These are phyloP conservation scores for Cyberlindnera nakhonratchasimensis DNA, from an alignment of 805 yeast species.

Conservation along the genomic window DNA sequence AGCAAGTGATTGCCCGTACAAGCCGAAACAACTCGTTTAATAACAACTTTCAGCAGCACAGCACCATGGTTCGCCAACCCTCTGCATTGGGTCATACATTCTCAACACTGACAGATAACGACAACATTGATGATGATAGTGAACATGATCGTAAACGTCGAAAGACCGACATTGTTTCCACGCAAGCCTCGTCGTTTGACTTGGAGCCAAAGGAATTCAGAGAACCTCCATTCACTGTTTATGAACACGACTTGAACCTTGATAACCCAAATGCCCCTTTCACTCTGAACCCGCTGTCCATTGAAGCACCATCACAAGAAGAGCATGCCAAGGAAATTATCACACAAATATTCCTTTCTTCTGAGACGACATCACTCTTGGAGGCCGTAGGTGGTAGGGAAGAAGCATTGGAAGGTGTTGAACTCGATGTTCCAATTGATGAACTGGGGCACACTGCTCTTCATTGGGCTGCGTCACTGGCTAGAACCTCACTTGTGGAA, in stretches of 20 bases:
- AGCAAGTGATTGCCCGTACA: conserved; percentile 38
- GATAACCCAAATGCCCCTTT: conserved; percentile 45
- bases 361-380: conserved; percentile 32
- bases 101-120: conserved; percentile 34
- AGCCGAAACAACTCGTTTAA: conserved; percentile 10
- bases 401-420: conserved; percentile 34
- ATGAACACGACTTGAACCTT: conserved; percentile 35
- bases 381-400: conserved; percentile 31
- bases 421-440: conserved; percentile 84
- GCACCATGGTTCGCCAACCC: conserved; percentile 23
- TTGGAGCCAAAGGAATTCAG: conserved; percentile 9
- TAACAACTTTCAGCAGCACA: conserved; percentile 6
- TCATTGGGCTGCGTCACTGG: conserved; percentile 95
- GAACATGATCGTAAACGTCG: conserved; percentile 10
- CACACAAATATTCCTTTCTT: conserved; percentile 49
- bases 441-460: conserved; percentile 90
- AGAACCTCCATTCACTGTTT: conserved; percentile 25
- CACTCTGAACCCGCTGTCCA: conserved; percentile 44
- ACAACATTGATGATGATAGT: conserved; percentile 21
- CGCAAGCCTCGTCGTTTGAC: not conserved
- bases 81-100: conserved; percentile 24
- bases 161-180: not conserved
- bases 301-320: conserved; percentile 32
- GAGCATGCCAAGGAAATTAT: conserved; percentile 42
- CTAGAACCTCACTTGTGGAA: conserved; percentile 64